Percentiles rank a stretch among this genome's conserved stretches.
Conservation (phyloP, 202 grass and related monocot species). For the Alloteropsis angusta region DNA sequence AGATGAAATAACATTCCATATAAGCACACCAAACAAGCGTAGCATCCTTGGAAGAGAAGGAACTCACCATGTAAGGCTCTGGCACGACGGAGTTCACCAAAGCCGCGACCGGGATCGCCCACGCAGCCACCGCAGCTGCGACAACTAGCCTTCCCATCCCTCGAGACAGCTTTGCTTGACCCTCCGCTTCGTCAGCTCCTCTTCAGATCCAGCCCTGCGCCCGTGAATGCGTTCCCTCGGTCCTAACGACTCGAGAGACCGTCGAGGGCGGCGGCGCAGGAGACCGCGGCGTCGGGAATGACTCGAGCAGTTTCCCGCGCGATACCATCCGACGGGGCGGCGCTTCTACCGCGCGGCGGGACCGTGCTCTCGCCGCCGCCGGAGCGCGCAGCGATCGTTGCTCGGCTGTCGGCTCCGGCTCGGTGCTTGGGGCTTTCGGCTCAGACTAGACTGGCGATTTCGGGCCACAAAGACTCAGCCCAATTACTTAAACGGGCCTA, state of each 20-base stretch:
- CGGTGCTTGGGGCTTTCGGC: neutral
- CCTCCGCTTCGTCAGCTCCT: neutral
- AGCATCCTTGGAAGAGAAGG: neutral
- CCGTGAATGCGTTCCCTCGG: neutral
- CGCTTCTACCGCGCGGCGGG: neutral
- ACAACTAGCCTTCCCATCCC: slow-evolving; percentile 57
- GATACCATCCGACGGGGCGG: neutral
- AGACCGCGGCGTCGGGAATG: neutral
- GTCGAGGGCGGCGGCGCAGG: neutral
- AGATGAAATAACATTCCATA: neutral
- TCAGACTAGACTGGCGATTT: neutral
- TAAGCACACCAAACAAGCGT: neutral
- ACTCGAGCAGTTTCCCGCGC: neutral
- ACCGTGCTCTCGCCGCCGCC: slow-evolving; percentile 4
- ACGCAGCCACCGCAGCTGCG: slow-evolving; percentile 37
- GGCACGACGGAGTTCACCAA: slow-evolving; percentile 63
- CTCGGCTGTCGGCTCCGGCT: neutral
- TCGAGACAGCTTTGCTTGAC: neutral
- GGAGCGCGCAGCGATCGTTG: slow-evolving; percentile 4
- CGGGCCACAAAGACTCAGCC: neutral
- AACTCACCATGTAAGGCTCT: slow-evolving; percentile 65
- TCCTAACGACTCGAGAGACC: neutral
- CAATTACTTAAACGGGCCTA: neutral
- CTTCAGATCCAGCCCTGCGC: slow-evolving; percentile 29
- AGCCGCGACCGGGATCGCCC: slow-evolving; percentile 46